Conservation (phyloP, 441 rosid genomes). For the Mallotus repandus region DNA sequence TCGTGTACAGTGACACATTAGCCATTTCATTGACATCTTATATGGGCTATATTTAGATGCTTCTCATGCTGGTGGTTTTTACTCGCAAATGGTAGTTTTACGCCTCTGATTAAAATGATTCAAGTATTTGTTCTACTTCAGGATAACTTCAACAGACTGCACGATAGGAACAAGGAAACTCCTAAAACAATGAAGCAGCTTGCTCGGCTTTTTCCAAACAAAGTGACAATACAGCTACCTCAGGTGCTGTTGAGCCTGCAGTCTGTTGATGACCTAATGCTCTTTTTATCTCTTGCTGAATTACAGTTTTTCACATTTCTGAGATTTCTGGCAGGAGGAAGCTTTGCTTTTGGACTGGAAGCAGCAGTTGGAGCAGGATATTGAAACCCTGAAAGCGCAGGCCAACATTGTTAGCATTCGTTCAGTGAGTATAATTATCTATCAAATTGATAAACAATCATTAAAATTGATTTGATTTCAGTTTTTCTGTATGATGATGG, state of each 20-base stretch:
- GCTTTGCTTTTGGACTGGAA: constrained; percentile 91
- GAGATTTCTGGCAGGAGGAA: constrained; percentile 67
- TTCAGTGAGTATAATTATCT: constrained; percentile 50
- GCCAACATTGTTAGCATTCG: constrained; percentile 68
- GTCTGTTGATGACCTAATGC: constrained; percentile 1
- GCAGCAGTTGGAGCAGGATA: constrained; percentile 90
- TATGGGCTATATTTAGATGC: not conserved
- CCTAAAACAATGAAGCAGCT: constrained; percentile 92
- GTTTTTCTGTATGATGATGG: not conserved
- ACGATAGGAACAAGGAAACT: constrained; percentile 88
- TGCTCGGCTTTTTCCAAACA: constrained; percentile 89
- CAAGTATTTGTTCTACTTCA: constrained; percentile 30
- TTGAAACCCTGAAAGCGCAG: constrained; percentile 84
- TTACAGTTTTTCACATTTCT: constrained; percentile 28
- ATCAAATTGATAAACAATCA: not conserved
- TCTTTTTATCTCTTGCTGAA: not conserved
- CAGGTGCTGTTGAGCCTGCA: constrained; percentile 50
- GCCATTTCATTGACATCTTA: not conserved
- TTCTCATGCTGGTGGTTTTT: not conserved
- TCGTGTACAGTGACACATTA: not conserved
- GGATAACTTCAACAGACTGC: constrained; percentile 90
- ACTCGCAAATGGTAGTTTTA: not conserved
- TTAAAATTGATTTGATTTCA: not conserved
- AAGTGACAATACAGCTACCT: constrained; percentile 93
- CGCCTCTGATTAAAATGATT: not conserved